Evolutionary conservation across 2,329 filamentous ascomycete species (phyloP), one percentile per base, ranked within the genome.

Genomic region (Penicillium nordicum): DNA sequence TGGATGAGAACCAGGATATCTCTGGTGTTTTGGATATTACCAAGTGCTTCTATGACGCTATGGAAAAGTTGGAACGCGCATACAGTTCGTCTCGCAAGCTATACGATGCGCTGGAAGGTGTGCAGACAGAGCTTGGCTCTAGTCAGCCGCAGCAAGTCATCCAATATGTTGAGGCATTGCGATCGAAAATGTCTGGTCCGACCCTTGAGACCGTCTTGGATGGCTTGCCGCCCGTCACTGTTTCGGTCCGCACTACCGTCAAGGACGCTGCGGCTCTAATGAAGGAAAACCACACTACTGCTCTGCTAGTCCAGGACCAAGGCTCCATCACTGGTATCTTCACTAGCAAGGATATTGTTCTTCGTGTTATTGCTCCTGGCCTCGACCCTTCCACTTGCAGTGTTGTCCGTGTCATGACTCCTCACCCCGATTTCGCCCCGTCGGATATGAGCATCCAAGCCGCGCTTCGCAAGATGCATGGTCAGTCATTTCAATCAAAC

Each of bases 1-100:
- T 99, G 94, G 94, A 99, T 76, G 94, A 99, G 80, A 97, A 99
- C 75, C 94, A 99, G 77, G 93, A 99, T 71, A 99, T 99, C 61
- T 96, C 92, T 8, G 94, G 94, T 80, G 92, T 99, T 64, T 80
- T 99, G 53, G 94, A 99, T 76, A 99, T 99, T 68, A 99, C 94
- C 55, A 99, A 97, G 78, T 99, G 94, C 78, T 99, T 99, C 77
- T 99, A 99, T 77, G 94, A 99, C 77, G 94, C 94, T 42, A 99
- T 99, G 94, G 94, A 99, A 81, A 99, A 99, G 81, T 80, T 99
- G 58, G 94, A 99, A 80, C 88, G 94, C 50, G 94, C 94, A 49
- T 99, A 99, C 75, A 92, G 91, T 63, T 97, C 94, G 16, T 99
- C 94, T n/a, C 87, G 94, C 66, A 96, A 97, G 77, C 84, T 99